These are phyloP conservation scores for Cytospora mali DNA, from an alignment of 2,329 filamentous ascomycete species.

Conservation along the genomic window DNA sequence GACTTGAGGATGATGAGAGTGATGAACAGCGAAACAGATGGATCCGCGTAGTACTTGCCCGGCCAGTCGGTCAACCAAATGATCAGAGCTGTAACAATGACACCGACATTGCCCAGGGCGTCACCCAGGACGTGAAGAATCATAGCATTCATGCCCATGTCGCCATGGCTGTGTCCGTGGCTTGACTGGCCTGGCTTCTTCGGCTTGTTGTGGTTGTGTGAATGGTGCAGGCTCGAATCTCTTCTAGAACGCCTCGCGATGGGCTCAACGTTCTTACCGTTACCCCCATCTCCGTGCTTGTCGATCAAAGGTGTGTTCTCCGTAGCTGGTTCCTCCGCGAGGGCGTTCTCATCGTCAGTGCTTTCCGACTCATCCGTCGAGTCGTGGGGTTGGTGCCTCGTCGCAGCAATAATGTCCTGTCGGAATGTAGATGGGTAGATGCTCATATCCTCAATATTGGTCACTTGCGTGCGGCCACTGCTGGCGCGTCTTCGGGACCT, in stretches of 20 bases:
- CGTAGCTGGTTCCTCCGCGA: slow-evolving; percentile 36
- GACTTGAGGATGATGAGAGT: slow-evolving; percentile 76
- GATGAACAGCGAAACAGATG: slow-evolving; percentile 90
- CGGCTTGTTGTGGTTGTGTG: slow-evolving; percentile 81
- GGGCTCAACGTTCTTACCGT: slow-evolving; percentile 35
- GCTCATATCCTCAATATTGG: slow-evolving; percentile 72
- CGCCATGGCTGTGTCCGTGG: slow-evolving; percentile 76
- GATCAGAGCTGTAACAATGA: slow-evolving; percentile 79
- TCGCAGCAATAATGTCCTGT: slow-evolving; percentile 89
- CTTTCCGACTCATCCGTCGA: slow-evolving; percentile 25
- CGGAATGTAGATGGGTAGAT: slow-evolving; percentile 90
- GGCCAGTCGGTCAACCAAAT: slow-evolving; percentile 89
- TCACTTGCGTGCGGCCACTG: slow-evolving; percentile 59
- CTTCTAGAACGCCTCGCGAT: slow-evolving; percentile 41
- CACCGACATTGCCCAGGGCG: slow-evolving; percentile 82
- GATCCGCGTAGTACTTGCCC: slow-evolving; percentile 87
- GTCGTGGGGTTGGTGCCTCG: slow-evolving; percentile 58
- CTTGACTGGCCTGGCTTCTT: slow-evolving; percentile 63
- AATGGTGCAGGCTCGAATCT: slow-evolving; percentile 63
- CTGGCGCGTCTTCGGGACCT: slow-evolving; percentile 50
- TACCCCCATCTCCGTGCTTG: slow-evolving; percentile 29
- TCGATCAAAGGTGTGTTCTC: slow-evolving; percentile 45
- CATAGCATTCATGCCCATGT: slow-evolving; percentile 94
- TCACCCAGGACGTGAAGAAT: slow-evolving; percentile 78
- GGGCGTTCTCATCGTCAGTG: slow-evolving; percentile 27